Evolutionary conservation across 441 rosid genomes (phyloP), one percentile per base, ranked within the genome.

Genomic region (Gossypium lobatum): DNA sequence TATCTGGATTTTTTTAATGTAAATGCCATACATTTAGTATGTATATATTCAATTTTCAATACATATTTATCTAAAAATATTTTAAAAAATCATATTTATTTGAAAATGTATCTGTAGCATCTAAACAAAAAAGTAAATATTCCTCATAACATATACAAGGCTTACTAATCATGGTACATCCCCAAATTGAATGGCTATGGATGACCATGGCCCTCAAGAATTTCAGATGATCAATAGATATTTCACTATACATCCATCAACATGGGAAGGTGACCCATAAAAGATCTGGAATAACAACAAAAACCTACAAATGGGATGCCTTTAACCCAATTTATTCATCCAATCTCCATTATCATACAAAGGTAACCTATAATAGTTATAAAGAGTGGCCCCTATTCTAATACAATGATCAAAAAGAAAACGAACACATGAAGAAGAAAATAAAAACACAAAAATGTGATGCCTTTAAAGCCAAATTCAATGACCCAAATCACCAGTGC

Each of bases 401-500:
- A 62, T 58, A 76, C 60, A 46, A 60, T 3, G 25, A 16, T 14
- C 60, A 69, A 21, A 68, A 37, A 37, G 42, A 6, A 37, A 37
- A 37, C 10, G 2, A 37, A 37, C 2, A 37, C 9, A 37, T 0
- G 42, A 6, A 37, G 10, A 23, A 0, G 5, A 58, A 8, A 26
- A 8, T 1, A 50, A 68, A 50, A 68, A 68, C 26, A 20, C 53
- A 37, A 64, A 64, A n/a, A 34, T 34, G 48, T n/a, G 8, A 18
- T 18, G 53, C 6, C 69, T 18, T 64, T 39, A 11, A 20, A 64
- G 69, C 28, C 73, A 83, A 76, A 71, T 64, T 52, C 66, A 70
- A 57, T 70, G 65, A 73, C 70, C 70, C 59, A 53, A 53, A 74
- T 87, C 90, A 95, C 95, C 95, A 60, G 66, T 86, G 97, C 90